Evolutionary conservation across 257 asterid species (phyloP), one percentile per base, ranked within the genome.

Genomic region (Schizonepeta tenuifolia): DNA sequence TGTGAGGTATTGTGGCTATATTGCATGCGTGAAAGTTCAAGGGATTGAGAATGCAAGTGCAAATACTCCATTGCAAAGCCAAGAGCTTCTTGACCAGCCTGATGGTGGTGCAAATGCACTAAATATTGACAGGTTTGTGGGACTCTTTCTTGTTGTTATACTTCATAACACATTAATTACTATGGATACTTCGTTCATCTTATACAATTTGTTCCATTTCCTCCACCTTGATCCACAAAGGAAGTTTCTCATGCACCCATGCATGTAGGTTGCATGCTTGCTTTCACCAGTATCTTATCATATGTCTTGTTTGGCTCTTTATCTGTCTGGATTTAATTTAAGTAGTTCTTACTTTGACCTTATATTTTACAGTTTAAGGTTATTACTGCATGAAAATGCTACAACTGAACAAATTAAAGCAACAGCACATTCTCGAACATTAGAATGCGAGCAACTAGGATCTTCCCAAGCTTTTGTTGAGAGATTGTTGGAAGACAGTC

Each of bases 81-180:
- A 83, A 75, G 90, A 82, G 56, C 82, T 85, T 84, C 87, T 85
- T 81, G 96, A 91, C 82, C 98, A 91, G 90, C 86, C 90, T 68
- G 96, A 93, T 73, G 98, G 98, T 44, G 98, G 98, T 78, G 98
- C 96, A 73, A 93, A 89, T 80, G 96, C 98, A 80, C 98, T 93
- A 75, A 93, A 93, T 69, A 88, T 93, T 69, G 87, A 89, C 89
- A 93, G 98, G 98, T 93, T 74, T 67, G 43, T 6, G 62, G 14
- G 50, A 31, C 33, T 13, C 59, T 22, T 74, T 55, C 43, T 53
- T 65, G 35, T 28, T 22, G 6, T 49, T 43, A 43, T 61, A 28
- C 55, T 67, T 65, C 15, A 13, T 58, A 56, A 40, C 66, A 51
- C 58, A 51, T 31, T 46, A 73, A 10, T 33, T 68, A 33, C 50